Base-by-base conservation (phyloP, 2,329 filamentous ascomycete species). In the Septoria petroselini region DNA sequence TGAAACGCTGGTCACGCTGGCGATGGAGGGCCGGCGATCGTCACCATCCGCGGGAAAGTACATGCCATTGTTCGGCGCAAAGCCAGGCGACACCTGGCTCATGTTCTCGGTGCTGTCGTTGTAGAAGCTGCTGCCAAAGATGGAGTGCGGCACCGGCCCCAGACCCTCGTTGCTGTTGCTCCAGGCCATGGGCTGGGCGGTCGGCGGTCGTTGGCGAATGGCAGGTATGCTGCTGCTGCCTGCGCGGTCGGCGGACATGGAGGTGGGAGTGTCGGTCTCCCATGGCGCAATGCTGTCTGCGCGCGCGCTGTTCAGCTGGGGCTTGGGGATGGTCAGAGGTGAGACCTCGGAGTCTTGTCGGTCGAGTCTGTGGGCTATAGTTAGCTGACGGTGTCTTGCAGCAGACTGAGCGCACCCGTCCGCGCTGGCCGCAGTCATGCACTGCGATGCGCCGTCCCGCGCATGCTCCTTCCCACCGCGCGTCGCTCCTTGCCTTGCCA, bases 1-100 rank as follows among this genome's bases (percentile, higher is more conserved):
- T 70, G 91, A 93, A 50, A 88, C 82, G 3, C 85, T 95, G 11
- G 86, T 90, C 57, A 91, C 83, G 69, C 91, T 96, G 31, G 90
- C 90, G 42, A 89, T 80, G 3, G 93, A 97, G 2, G 91, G 91
- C 41, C 91, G 81, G 55, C 93, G 78, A 60, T 87, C 85, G 63
- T 95, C 88, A 48, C 63, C 63, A 64, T 95, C 87, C 49, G 61
- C 63, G 31, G 73, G 69, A 52, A 73, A 76, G 41, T 66, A 69
- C 69, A 73, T 72, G 52, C 72, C 73, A 55, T 72, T 54, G 40
- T 74, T 77, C 2, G 81, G 77, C 31, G 84, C 80, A 62, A 85
- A 83, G 47, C 81, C 79, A 1, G 87, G 84, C 25, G 88, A 90
- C 45, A 88, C 72, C 61, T 88, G 88, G 12, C 69, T 63, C 11